Evolutionary conservation across 2,329 filamentous ascomycete species (phyloP).

Genomic region (Anthostomella pinea): DNA sequence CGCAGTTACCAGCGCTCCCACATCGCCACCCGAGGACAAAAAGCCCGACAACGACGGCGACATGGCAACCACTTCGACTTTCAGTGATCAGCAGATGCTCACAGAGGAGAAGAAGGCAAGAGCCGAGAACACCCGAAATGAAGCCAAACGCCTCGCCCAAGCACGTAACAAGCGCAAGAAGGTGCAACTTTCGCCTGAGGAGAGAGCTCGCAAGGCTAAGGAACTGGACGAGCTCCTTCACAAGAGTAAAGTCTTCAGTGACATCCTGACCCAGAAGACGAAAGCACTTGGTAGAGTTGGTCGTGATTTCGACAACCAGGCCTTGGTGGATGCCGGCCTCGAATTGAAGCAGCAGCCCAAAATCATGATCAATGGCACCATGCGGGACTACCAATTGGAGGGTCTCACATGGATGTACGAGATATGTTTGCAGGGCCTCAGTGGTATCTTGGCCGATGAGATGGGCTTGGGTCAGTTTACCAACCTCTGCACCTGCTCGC

Average conservation of each 20-base stretch:
- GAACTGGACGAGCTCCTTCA: conserved; percentile 58
- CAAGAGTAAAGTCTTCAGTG: conserved; percentile 59
- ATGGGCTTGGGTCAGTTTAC: conserved; percentile 70
- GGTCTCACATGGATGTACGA: conserved; percentile 96
- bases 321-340: conserved; percentile 63
- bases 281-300: conserved; percentile 61
- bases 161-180: conserved; percentile 41
- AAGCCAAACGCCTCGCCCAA: conserved; percentile 41
- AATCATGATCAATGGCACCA: conserved; percentile 79
- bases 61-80: conserved; percentile 26
- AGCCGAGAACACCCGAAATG: conserved; percentile 46
- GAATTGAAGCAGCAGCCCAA: conserved; percentile 82
- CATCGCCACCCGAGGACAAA: conserved; percentile 22
- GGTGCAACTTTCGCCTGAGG: conserved; percentile 46
- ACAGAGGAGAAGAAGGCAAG: conserved; percentile 46
- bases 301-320: conserved; percentile 57
- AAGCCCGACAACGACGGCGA: conserved; percentile 6
- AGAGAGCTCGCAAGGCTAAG: conserved; percentile 56
- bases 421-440: conserved; percentile 74
- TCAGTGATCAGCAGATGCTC: conserved; percentile 32
- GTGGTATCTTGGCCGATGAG: conserved; percentile 88
- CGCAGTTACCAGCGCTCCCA: conserved; percentile 18
- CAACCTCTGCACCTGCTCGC: not conserved
- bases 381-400: conserved; percentile 93
- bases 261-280: conserved; percentile 63